phyloP scores from a whole-genome alignment of 192 early-diverging fungal species.

The Spinellus fusiger region DNA sequence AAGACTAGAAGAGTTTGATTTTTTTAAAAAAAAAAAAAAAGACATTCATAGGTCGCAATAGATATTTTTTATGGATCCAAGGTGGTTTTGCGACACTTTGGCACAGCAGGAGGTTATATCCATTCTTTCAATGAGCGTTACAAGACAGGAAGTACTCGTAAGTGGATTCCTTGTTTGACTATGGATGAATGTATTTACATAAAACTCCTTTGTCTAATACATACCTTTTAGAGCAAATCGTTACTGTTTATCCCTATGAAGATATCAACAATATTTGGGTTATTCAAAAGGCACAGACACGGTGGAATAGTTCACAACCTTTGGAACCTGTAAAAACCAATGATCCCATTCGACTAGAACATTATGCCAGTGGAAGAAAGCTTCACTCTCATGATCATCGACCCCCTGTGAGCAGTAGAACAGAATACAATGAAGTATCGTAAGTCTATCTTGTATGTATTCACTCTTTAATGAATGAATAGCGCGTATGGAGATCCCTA shows the following conservation, averaged over 20 bases:
- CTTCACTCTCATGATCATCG: slow-evolving; percentile 70
- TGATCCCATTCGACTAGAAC: slow-evolving; percentile 70
- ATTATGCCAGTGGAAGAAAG: slow-evolving; percentile 49
- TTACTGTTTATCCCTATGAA: slow-evolving; percentile 69
- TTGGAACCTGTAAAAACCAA: slow-evolving; percentile 61
- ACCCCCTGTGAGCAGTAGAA: slow-evolving; percentile 54
- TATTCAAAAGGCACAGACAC: slow-evolving; percentile 17
- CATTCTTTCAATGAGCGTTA: slow-evolving; percentile 69
- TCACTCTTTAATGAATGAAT: background rate
- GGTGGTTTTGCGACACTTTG: slow-evolving; percentile 59
- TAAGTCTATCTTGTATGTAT: slow-evolving; percentile 18
- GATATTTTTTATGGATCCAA: slow-evolving; percentile 66
- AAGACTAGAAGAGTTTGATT: slow-evolving; percentile 5
- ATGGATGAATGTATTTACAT: background rate
- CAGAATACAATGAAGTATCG: slow-evolving; percentile 65
- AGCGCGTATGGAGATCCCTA: slow-evolving; percentile 65
- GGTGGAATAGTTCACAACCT: slow-evolving; percentile 16
- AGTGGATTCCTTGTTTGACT: slow-evolving; percentile 8
- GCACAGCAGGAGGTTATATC: slow-evolving; percentile 71
- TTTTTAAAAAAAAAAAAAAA: slow-evolving; percentile 3
- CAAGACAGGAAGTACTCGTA: slow-evolving; percentile 67
- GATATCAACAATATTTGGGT: slow-evolving; percentile 90
- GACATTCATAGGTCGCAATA: slow-evolving; percentile 10
- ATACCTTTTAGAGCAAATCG: slow-evolving; percentile 57
- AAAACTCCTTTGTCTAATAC: background rate